These are phyloP conservation scores for Picea engelmannii DNA, from an alignment of 83 land plant species.

Conservation along the genomic window DNA sequence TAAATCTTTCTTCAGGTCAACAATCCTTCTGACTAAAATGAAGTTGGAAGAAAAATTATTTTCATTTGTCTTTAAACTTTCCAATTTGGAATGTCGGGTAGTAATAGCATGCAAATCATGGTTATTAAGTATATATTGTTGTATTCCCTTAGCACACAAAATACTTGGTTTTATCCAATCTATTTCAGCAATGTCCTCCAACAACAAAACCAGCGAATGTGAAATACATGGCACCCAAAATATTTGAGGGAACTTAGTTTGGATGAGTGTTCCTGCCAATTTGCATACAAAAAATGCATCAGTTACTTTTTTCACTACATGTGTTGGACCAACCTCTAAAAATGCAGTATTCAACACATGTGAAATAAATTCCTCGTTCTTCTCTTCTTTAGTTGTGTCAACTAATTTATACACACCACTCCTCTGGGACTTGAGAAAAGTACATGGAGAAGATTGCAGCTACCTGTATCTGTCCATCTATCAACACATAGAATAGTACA, in stretches of 20 bases:
- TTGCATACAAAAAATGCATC: neutral
- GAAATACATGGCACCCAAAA: neutral
- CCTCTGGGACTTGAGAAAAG: neutral
- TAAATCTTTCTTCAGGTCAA: neutral
- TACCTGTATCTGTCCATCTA: neutral
- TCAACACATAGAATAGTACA: neutral
- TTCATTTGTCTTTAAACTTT: neutral
- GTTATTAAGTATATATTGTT: neutral
- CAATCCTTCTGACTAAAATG: neutral
- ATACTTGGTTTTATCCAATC: neutral
- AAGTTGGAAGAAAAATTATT: neutral
- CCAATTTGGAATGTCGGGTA: neutral
- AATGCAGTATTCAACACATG: neutral
- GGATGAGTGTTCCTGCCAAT: neutral
- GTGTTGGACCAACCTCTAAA: neutral
- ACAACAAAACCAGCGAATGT: neutral
- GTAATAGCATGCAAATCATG: neutral
- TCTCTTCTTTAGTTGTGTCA: neutral
- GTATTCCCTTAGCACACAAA: neutral
- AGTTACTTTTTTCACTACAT: neutral
- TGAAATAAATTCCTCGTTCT: constrained; percentile 1
- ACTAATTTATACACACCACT: neutral
- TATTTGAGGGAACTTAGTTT: neutral
- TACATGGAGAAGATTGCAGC: neutral
- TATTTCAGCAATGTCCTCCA: neutral